Percentiles rank a stretch among this genome's conserved stretches.
Evolutionary conservation across 2,329 filamentous ascomycete genomes (phyloP).

Genomic region (Alternaria longipes): DNA sequence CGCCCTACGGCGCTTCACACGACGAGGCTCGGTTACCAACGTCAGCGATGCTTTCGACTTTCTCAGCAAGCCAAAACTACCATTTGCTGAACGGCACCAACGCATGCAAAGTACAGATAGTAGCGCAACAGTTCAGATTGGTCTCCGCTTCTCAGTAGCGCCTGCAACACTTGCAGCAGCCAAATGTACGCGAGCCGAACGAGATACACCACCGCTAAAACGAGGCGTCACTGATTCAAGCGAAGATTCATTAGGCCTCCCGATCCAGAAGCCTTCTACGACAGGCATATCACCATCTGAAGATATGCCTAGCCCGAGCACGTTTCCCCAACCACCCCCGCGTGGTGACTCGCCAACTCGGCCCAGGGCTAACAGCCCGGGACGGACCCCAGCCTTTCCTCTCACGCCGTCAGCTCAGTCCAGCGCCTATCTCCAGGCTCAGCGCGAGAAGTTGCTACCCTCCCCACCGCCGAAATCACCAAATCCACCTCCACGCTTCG

Average conservation of each 20-base stretch:
- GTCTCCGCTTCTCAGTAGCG: constrained; percentile 69
- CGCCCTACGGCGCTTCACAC: constrained; percentile 43
- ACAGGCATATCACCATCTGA: constrained; percentile 19
- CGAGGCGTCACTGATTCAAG: constrained; percentile 40
- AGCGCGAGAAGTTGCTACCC: constrained; percentile 48
- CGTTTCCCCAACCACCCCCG: constrained; percentile 32
- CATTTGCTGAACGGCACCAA: constrained; percentile 53
- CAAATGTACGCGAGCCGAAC: constrained; percentile 35
- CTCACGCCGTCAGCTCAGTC: constrained; percentile 35
- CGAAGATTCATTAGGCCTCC: constrained; percentile 39
- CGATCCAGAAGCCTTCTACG: constrained; percentile 42
- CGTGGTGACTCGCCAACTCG: constrained; percentile 29
- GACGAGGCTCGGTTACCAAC: constrained; percentile 49
- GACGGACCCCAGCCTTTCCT: constrained; percentile 37
- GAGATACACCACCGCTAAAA: constrained; percentile 31
- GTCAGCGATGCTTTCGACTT: constrained; percentile 49
- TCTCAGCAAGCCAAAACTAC: constrained; percentile 50
- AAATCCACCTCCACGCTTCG: constrained; percentile 16
- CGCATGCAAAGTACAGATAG: constrained; percentile 71
- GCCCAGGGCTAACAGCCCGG: constrained; percentile 28
- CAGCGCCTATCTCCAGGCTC: constrained; percentile 43
- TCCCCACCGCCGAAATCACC: constrained; percentile 34
- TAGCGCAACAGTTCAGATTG: constrained; percentile 75
- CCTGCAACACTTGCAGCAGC: constrained; percentile 49
- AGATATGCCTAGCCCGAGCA: constrained; percentile 28